Conservation (phyloP, 208 protist genomes). For the Lotmaria passim region DNA sequence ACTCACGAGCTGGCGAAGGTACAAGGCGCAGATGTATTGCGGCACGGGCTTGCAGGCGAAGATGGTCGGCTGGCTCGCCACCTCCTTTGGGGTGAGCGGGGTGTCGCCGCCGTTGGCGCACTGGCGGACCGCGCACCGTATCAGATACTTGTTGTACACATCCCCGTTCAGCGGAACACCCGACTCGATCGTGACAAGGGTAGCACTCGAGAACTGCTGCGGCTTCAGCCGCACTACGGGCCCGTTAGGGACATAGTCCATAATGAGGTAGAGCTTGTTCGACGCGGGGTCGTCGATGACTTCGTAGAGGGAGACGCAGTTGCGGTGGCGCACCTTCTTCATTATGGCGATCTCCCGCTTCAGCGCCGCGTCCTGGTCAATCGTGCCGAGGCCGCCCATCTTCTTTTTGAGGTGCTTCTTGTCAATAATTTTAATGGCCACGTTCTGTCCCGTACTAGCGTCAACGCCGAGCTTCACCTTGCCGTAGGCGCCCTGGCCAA, state of each 20-base stretch:
- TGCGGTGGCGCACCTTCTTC: slow-evolving; percentile 95
- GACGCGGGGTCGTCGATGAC: slow-evolving; percentile 94
- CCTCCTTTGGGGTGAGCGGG: slow-evolving; percentile 38
- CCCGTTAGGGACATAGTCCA: slow-evolving; percentile 91
- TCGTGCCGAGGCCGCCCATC: slow-evolving; percentile 34
- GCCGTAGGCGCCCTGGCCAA: slow-evolving; percentile 68
- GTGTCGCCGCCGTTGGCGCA: slow-evolving; percentile 6
- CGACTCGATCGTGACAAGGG: slow-evolving; percentile 38
- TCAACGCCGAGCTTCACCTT: slow-evolving; percentile 76
- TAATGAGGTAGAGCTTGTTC: slow-evolving; percentile 92
- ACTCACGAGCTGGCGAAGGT: slow-evolving; percentile 78
- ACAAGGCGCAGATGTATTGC: slow-evolving; percentile 47
- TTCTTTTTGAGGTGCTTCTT: slow-evolving; percentile 72
- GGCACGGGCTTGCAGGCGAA: slow-evolving; percentile 51
- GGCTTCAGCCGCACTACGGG: slow-evolving; percentile 63
- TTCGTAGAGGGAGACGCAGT: slow-evolving; percentile 94
- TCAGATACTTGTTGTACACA: slow-evolving; percentile 40
- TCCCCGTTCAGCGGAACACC: slow-evolving; percentile 35
- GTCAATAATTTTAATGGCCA: slow-evolving; percentile 87
- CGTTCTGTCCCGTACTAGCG: slow-evolving; percentile 41
- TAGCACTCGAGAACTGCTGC: slow-evolving; percentile 28
- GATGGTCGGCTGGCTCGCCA: slow-evolving; percentile 33
- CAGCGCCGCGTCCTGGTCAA: slow-evolving; percentile 44
- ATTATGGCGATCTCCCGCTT: slow-evolving; percentile 90
- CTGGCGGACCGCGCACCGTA: slow-evolving; percentile 49